Percentiles rank a stretch among this genome's conserved stretches.
Evolutionary conservation across 1,284 basidiomycete genomes (phyloP).

Genomic region (Leccinum proliferum): DNA sequence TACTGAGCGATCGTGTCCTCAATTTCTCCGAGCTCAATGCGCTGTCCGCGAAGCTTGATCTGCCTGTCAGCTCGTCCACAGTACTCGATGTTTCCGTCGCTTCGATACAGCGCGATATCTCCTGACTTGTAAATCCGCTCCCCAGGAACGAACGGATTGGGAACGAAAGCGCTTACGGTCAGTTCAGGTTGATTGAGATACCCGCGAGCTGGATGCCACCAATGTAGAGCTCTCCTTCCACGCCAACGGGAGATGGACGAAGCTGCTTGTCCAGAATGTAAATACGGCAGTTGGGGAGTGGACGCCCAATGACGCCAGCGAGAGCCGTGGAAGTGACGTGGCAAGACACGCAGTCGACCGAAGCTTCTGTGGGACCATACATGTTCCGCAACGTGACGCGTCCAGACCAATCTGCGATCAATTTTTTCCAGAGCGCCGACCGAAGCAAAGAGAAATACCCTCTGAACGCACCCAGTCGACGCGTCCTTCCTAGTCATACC

Average conservation of each 20-base stretch:
- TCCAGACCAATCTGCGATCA: constrained; percentile 26
- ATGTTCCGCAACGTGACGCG: constrained; percentile 27
- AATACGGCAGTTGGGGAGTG: constrained; percentile 28
- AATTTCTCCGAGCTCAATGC: constrained; percentile 28
- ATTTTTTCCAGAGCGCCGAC: constrained; percentile 21
- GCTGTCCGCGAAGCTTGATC: constrained; percentile 25
- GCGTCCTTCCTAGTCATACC: too few species aligned
- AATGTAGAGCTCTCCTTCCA: constrained; percentile 29
- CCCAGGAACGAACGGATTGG: constrained; percentile 23
- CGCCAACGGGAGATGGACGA: constrained; percentile 25
- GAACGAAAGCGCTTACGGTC: constrained; percentile 20
- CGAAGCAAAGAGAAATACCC: too few species aligned
- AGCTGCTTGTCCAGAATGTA: constrained; percentile 31
- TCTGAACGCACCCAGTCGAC: too few species aligned
- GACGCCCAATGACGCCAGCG: constrained; percentile 27
- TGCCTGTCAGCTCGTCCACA: constrained; percentile 24
- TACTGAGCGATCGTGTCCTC: constrained; percentile 27
- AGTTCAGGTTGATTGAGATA: constrained; percentile 28
- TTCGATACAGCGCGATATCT: constrained; percentile 25
- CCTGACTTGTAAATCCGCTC: constrained; percentile 27
- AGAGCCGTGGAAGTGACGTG: constrained; percentile 19
- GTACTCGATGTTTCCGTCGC: constrained; percentile 27
- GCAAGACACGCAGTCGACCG: constrained; percentile 28
- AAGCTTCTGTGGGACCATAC: constrained; percentile 32
- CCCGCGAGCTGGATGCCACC: constrained; percentile 24